Base-by-base conservation (phyloP, 2,329 filamentous ascomycete species). In the Leptographium flavum region DNA sequence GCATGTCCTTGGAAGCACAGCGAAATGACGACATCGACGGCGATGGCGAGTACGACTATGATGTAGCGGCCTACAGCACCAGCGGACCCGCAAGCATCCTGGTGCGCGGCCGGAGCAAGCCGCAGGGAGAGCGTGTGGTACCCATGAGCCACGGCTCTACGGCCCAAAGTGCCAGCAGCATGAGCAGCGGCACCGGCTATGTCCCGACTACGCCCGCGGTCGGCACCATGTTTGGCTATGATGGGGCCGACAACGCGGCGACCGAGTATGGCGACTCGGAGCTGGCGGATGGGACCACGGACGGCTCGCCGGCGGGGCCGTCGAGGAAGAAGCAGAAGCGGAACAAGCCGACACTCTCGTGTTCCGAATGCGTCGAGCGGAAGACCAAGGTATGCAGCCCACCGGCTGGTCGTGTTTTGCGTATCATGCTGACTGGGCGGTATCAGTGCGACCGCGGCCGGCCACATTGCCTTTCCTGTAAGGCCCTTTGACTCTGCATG, bases 321-420 rank as follows among this genome's bases (percentile, higher is more conserved):
- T 57, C 65, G 11, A 71, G 65, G 60, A 84, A 83, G 66, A 86
- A 83, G 63, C 83, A 88, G 64, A 87, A 83, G 66, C 76, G 84
- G 40, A 90, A 90, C 63, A 90, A 90, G 60, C 84, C 84, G 4
- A 88, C 83, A 1, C 58, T 88, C 50, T 86, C 81, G 41, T 88
- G 84, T 56, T 74, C 79, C 50, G 82, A 87, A 58, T 90, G 84
- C 57, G 84, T 88, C 21, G 82, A 87, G 63, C 70, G 83, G 53
- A 88, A 88, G 64, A 88, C 83, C 22, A 88, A 86, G 70, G 81
- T 81, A 58, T 52, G 71, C 62, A 45, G 6, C 5, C 30, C 32
- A 45, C 30, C 11, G 6, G 5, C n/a, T 5, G 22, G 23, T 14
- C 9, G 2, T 6, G 3, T 5, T 2, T 27, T n/a, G 3, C 13